Conservation (phyloP, 2,329 filamentous ascomycete species). For the Cytospora piceicola region DNA sequence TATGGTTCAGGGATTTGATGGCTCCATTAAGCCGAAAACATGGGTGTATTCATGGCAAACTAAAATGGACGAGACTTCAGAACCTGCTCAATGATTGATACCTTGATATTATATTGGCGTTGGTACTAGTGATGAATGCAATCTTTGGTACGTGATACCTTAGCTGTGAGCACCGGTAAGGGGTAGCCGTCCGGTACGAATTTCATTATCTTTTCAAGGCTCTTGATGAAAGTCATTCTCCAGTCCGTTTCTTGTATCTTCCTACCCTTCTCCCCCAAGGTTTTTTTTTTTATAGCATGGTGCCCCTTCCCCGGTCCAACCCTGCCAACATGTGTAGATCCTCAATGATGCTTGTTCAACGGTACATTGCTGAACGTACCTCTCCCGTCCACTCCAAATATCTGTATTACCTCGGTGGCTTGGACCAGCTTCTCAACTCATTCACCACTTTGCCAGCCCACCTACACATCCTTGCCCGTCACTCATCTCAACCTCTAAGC, state of each 20-base stretch:
- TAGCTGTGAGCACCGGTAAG: conserved; percentile 10
- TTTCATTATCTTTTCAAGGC: background rate
- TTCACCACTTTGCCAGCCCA: background rate
- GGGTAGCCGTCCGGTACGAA: background rate
- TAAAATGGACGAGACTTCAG: conserved; percentile 34
- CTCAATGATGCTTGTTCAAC: background rate
- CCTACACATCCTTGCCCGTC: background rate
- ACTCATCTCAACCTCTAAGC: background rate
- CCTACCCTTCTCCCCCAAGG: background rate
- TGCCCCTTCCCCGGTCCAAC: too few species aligned
- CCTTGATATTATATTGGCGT: conserved; percentile 29
- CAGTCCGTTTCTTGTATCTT: background rate
- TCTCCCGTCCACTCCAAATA: too few species aligned
- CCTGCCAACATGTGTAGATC: background rate
- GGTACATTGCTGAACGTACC: background rate
- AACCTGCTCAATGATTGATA: conserved; percentile 30
- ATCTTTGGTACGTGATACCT: conserved; percentile 9
- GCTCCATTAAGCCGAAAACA: conserved; percentile 28
- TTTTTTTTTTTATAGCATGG: background rate
- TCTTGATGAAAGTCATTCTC: background rate
- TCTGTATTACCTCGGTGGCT: background rate
- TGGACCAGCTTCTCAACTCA: background rate
- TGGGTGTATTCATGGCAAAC: conserved; percentile 37
- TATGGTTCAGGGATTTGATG: conserved; percentile 30
- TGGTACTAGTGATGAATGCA: conserved; percentile 29